Evolutionary conservation across 2,329 filamentous ascomycete genomes (phyloP), one percentile per base, ranked within the genome.

Genomic region (Hortaea werneckii): DNA sequence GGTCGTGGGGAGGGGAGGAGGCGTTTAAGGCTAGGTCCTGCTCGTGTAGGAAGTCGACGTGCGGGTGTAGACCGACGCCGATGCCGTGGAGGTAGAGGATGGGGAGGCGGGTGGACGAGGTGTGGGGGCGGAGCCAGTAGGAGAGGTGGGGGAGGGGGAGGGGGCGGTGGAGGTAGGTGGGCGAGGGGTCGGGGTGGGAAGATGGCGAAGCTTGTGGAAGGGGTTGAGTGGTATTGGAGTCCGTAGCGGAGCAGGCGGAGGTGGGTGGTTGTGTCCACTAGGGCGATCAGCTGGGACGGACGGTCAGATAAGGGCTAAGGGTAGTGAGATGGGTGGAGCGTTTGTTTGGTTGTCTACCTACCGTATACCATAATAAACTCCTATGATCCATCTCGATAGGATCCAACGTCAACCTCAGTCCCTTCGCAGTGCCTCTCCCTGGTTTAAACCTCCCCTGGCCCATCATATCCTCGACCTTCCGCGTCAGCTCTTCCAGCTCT

Each of bases 11-110:
- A 41, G 71, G 64, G 10, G 50, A 45, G 8, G 20, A 11, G 12
- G 44, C 47, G 40, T 60, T 58, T 26, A 55, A 29, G 7, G 49
- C 43, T 3, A 64, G 58, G 50, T 72, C 69, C 35, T 85, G 62
- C 42, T 74, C 71, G 30, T 64, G 59, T 1, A 86, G 65, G 55
- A 82, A 82, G 11, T 65, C 60, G 9, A 73, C 66, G 54, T 85
- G 83, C 0, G 80, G 75, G 58, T 76, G 76, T 2, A 86, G 70
- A 0, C 83, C 82, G 47, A 86, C 71, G 37, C 82, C 81, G 41
- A 85, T 83, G 11, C 83, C 83, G 54, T 86, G 83, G 41, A 85
- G 70, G 63, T 85, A 85, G 4, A 87, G 63, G 6, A 86, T 63
- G 0, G 82, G 83, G 0, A 76, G 64, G 37, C 70, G 69, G 1